Percentiles rank a stretch among this genome's conserved stretches.
phyloP scores from a whole-genome alignment of 1,284 basidiomycete species.

The Kalmanozyma brasiliensis region DNA sequence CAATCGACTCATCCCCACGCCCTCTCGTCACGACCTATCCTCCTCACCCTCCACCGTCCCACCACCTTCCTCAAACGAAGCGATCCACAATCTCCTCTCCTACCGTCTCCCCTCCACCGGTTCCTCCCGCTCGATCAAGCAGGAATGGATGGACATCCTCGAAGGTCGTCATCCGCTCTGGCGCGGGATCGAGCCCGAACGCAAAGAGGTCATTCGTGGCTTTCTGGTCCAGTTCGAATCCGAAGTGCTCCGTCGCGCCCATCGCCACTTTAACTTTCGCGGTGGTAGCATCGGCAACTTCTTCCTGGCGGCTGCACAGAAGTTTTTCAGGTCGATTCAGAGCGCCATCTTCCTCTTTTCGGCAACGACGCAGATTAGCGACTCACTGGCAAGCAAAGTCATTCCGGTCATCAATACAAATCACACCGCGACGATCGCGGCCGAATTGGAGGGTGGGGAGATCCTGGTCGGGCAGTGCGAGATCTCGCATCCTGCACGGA shows the following conservation, averaged over 20 bases:
- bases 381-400: constrained; percentile 71
- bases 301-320: constrained; percentile 61
- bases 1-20: constrained; percentile 79
- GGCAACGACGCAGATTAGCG: constrained; percentile 79
- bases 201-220: constrained; percentile 86
- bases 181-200: constrained; percentile 87
- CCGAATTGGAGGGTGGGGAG: constrained; percentile 80
- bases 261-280: constrained; percentile 64
- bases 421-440: constrained; percentile 97
- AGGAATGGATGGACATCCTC: constrained; percentile 90
- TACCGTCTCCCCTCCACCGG: constrained; percentile 80
- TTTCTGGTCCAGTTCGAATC: constrained; percentile 82
- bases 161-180: constrained; percentile 87
- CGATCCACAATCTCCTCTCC: constrained; percentile 80
- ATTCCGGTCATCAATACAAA: constrained; percentile 95
- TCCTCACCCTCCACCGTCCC: constrained; percentile 40
- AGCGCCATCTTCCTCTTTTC: constrained; percentile 96
- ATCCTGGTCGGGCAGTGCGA: constrained; percentile 93
- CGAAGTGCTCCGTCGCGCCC: constrained; percentile 82
- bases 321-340: constrained; percentile 69
- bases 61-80: constrained; percentile 62
- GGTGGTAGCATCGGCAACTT: constrained; percentile 65
- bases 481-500: constrained; percentile 82
- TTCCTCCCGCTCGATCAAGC: constrained; percentile 80
- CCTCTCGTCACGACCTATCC: constrained; percentile 72